Evolutionary conservation across 2,329 filamentous ascomycete species (phyloP), one percentile per base, ranked within the genome.

Genomic region (Triangularia setosa): DNA sequence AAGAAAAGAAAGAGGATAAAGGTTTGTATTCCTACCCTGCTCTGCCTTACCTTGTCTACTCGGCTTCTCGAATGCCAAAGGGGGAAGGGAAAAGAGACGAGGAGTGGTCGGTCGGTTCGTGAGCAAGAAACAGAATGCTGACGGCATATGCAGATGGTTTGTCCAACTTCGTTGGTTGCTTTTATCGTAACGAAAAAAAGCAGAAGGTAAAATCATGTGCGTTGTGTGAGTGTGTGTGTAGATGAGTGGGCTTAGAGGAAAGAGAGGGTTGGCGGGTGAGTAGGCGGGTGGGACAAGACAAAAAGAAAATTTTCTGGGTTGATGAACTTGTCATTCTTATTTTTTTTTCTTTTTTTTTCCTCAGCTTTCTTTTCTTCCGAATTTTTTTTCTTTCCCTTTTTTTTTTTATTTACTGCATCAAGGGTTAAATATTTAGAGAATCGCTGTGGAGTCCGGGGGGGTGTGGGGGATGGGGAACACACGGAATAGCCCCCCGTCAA

Each of bases 281-380:
- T 3, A 23, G 53, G 53, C 27, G 18, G 53, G 53, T 12, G 25
- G 23, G 25, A 16, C 24, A 55, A 25, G 23, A 55, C 23, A 48
- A 55, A 55, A 55, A 27, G 8, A 27, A 18, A 55, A 27, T n/a
- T 55, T 25, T 3, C 9, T 55, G 25, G 23, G 23, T 12, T 55
- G 53, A 55, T 27, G 53, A 55, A 25, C 23, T 27, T 28, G 16
- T 25, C 24, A 3, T 54, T 25, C 7, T 23, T 21, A 6, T 54
- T 54, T 54, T 12, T 6, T 57, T 23, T 57, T 30, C n/a, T 57
- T 57, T 57, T 57, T 5, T 21, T 57, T 12, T 35, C 27, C 58
- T 60, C 48, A 27, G 11, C 25, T 61, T 58, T 65, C 54, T n/a
- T 18, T 35, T 30, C 48, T 66, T 60, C 56, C 63, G 27, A 44